phyloP scores from a whole-genome alignment of 2,329 filamentous ascomycete genomes.

The Colletotrichum tanaceti region DNA sequence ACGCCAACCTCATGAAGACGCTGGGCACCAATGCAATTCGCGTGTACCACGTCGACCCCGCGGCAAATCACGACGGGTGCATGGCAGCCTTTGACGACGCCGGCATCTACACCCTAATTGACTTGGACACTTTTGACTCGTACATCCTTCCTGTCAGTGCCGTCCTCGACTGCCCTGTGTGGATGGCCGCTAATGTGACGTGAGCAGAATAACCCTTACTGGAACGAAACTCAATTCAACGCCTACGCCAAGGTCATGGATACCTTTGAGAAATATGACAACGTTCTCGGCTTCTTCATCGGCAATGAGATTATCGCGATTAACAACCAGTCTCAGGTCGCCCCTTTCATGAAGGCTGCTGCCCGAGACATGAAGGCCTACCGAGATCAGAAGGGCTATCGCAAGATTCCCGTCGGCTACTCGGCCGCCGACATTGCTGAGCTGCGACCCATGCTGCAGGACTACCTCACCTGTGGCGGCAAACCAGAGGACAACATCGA shows the following conservation, averaged over 20 bases:
- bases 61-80: constrained; percentile 78
- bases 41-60: constrained; percentile 86
- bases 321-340: constrained; percentile 69
- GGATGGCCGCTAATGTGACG: constrained; percentile 4
- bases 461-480: constrained; percentile 82
- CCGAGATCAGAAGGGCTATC: constrained; percentile 78
- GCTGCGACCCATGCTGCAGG: constrained; percentile 69
- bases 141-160: constrained; percentile 71
- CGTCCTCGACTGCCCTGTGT: not conserved
- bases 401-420: constrained; percentile 86
- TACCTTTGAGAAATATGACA: constrained; percentile 80
- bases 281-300: constrained; percentile 85
- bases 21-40: constrained; percentile 87
- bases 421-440: constrained; percentile 86
- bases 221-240: constrained; percentile 78
- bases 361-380: constrained; percentile 86
- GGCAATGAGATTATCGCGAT: constrained; percentile 87
- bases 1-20: constrained; percentile 81
- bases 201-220: constrained; percentile 68
- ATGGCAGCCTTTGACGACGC: constrained; percentile 83
- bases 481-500: constrained; percentile 78
- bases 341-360: constrained; percentile 86
- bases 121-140: constrained; percentile 80
- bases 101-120: constrained; percentile 86
- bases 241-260: constrained; percentile 80